Evolutionary conservation across 768 basidiomycete genomes (phyloP), one percentile per base, ranked within the genome.

Genomic region (Boletus eberwhitei): DNA sequence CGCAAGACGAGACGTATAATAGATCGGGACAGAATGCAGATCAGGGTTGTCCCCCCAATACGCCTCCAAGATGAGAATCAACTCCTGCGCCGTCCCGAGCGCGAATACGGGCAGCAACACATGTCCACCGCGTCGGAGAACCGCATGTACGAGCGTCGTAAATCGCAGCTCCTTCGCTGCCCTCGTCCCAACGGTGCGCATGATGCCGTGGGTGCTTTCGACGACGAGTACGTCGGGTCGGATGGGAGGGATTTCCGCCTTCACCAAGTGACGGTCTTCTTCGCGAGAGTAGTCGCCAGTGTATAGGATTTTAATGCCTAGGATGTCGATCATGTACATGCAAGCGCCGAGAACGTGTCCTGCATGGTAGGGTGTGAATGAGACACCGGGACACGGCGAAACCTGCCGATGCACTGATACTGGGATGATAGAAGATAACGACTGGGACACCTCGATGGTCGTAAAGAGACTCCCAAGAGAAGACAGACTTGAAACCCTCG

Each of bases 281-380:
- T 98, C 94, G 13, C 95, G 85, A 48, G 93, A 96, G 69, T 97
- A 97, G 71, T 99, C 96, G 24, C 96, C 96, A 29, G 96, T 98
- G 69, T 98, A 98, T 5, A 99, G 77, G 57, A 98, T 87, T 68
- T 87, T 91, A 36, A 96, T 79, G 4, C 95, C 96, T 7, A 92
- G 90, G 54, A 98, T 92, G 69, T 98, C 93, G 67, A 99, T 90
- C 59, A 97, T 77, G 73, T 86, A 98, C 95, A 98, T 98, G 61
- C 93, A 95, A 52, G 96, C 96, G 6, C 96, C 96, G 0, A 98
- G 79, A 48, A 98, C 96, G 66, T 98, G 96, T 2, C 96, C 96
- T 24, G 95, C 96, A 50, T 97, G 96, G 68, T 97, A 98, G 2
- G 96, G 91, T 2, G 87, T 97, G 73, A 98, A 98, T 0, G 92